Conservation (phyloP, 306 rosid genomes). For the Quillaja saponaria region DNA sequence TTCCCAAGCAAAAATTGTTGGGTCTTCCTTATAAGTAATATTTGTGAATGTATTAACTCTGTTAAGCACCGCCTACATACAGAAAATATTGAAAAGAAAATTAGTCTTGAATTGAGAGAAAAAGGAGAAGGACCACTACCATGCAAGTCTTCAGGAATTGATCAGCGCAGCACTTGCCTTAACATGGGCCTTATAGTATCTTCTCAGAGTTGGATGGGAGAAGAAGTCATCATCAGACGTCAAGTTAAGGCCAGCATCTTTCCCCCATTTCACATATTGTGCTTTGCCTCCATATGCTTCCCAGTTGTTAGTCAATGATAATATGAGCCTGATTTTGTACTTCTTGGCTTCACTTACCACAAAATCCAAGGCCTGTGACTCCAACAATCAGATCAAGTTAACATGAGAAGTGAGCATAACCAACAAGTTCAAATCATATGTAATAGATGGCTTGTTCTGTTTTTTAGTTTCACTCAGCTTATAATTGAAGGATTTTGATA, state of each 20-base stretch:
- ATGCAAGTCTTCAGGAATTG: too few relatives aligned
- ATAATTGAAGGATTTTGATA: background rate
- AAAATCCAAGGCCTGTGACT: slow-evolving; percentile 76
- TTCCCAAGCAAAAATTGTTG: slow-evolving; percentile 95
- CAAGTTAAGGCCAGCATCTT: slow-evolving; percentile 77
- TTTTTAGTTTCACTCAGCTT: too few relatives aligned
- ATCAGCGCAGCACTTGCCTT: slow-evolving; percentile 51
- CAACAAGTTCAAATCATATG: background rate
- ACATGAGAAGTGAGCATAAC: slow-evolving; percentile 13
- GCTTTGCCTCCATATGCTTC: slow-evolving; percentile 93
- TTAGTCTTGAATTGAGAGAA: background rate
- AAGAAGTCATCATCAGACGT: slow-evolving; percentile 88
- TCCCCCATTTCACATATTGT: slow-evolving; percentile 95
- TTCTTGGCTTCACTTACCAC: slow-evolving; percentile 87
- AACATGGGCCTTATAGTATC: slow-evolving; percentile 82
- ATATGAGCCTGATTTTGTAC: slow-evolving; percentile 75
- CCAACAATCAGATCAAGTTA: slow-evolving; percentile 21
- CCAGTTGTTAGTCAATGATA: slow-evolving; percentile 89
- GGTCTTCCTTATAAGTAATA: slow-evolving; percentile 88
- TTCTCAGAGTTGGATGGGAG: slow-evolving; percentile 72
- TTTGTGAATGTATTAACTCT: slow-evolving; percentile 78
- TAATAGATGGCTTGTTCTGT: too few relatives aligned
- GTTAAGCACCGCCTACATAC: slow-evolving; percentile 71
- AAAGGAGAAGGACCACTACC: slow-evolving; percentile 4
- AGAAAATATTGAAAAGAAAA: slow-evolving; percentile 19